Evolutionary conservation across 2,329 filamentous ascomycete species (phyloP).

Genomic region (Coniosporium tulheliwenetii): DNA sequence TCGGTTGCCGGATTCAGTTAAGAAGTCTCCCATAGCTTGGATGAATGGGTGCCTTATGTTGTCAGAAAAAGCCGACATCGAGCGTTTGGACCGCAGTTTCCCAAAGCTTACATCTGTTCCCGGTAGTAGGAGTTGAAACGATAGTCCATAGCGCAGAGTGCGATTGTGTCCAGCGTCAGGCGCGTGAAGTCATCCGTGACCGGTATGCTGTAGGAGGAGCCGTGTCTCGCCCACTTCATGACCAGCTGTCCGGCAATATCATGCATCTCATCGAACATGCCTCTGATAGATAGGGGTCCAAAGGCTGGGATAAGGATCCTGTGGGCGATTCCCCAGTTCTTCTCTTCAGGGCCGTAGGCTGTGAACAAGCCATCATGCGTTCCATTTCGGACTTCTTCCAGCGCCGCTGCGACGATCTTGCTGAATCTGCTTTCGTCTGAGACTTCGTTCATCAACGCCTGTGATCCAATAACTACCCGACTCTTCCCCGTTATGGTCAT

Average conservation of each 20-base stretch:
- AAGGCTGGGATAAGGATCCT: slow-evolving; percentile 52
- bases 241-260: slow-evolving; percentile 51
- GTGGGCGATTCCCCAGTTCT: slow-evolving; percentile 9
- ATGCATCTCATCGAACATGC: slow-evolving; percentile 55
- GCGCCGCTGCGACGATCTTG: slow-evolving; percentile 36
- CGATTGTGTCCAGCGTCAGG: slow-evolving; percentile 21
- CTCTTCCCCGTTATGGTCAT: slow-evolving; percentile 6
- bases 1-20: slow-evolving; percentile 18
- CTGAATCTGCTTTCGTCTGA: slow-evolving; percentile 52
- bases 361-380: slow-evolving; percentile 54
- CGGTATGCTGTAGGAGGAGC: slow-evolving; percentile 14
- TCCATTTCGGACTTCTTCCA: slow-evolving; percentile 43
- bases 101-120: slow-evolving; percentile 9
- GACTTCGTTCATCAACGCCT: slow-evolving; percentile 44
- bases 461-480: slow-evolving; percentile 19
- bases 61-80: neutral
- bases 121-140: slow-evolving; percentile 25
- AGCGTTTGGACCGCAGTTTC: neutral
- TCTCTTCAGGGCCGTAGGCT: slow-evolving; percentile 23
- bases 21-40: slow-evolving; percentile 20
- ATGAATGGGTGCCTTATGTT: slow-evolving; percentile 16
- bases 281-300: slow-evolving; percentile 49
- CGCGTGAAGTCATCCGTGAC: slow-evolving; percentile 23
- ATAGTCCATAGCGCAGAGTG: slow-evolving; percentile 23
- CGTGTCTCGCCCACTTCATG: slow-evolving; percentile 51